These are phyloP conservation scores for Penicillium aurantiogriseum DNA, from an alignment of 2,329 filamentous ascomycete genomes.

Conservation along the genomic window DNA sequence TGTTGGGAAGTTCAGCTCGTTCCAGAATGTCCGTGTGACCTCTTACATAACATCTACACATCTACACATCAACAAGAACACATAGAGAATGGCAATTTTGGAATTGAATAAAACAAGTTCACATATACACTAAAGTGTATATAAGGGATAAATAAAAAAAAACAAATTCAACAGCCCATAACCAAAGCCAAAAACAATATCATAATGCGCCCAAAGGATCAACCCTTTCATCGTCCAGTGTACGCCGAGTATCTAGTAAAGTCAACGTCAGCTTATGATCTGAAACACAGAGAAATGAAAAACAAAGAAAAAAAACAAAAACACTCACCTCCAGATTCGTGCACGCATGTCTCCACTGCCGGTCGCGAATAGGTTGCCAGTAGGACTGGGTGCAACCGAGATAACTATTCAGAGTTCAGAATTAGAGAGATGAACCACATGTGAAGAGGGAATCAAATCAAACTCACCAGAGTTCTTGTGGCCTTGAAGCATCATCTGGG, in stretches of 20 bases:
- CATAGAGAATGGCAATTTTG: constrained; percentile 1
- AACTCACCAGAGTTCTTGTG: constrained; percentile 85
- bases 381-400: constrained; percentile 90
- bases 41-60: not conserved
- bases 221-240: constrained; percentile 35
- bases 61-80: too few relatives aligned
- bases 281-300: not conserved
- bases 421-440: constrained; percentile 1
- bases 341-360: constrained; percentile 97
- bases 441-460: not conserved
- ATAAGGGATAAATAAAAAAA: constrained; percentile 10
- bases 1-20: constrained; percentile 5
- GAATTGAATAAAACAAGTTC: not conserved
- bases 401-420: constrained; percentile 62
- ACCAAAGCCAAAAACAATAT: constrained; percentile 20
- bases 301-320: not conserved
- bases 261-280: constrained; percentile 9
- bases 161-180: constrained; percentile 16
- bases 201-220: constrained; percentile 36
- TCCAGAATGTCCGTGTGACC: constrained; percentile 5
- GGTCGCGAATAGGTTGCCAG: constrained; percentile 85
- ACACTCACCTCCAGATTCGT: constrained; percentile 80
- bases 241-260: constrained; percentile 38
- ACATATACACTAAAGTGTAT: constrained; percentile 3
- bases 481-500: constrained; percentile 96